Evolutionary conservation across 805 yeast genomes (phyloP).

Genomic region (Nakazawaea peltata): DNA sequence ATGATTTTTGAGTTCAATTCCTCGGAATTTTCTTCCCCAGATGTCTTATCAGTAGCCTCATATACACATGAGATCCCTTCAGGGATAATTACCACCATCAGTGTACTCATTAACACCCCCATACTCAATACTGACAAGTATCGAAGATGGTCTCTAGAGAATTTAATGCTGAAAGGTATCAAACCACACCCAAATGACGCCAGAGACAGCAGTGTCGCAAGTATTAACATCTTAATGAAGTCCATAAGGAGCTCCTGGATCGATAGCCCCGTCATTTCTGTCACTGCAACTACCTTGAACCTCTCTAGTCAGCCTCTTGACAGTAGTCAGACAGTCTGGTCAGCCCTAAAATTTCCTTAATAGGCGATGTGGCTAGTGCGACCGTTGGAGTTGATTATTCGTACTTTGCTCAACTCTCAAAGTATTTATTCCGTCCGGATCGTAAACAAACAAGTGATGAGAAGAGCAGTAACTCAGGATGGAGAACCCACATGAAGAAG

Average conservation of each 20-base stretch:
- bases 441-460: neutral
- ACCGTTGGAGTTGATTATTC: no score
- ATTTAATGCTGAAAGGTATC: slow-evolving; percentile 17
- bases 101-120: slow-evolving; percentile 55
- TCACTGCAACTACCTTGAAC: no score
- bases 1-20: no score
- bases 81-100: slow-evolving; percentile 52
- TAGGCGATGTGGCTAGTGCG: no score
- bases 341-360: no score
- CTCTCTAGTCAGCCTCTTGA: no score
- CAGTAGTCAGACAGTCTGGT: no score
- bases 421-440: no score
- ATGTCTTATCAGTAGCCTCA: slow-evolving; percentile 16
- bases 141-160: slow-evolving; percentile 22
- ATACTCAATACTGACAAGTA: slow-evolving; percentile 42
- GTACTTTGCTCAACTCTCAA: no score
- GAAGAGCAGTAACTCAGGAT: slow-evolving; percentile 22
- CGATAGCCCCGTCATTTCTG: no score
- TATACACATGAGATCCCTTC: slow-evolving; percentile 50
- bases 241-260: slow-evolving; percentile 1
- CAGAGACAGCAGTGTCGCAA: slow-evolving; percentile 6
- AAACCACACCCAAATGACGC: slow-evolving; percentile 22
- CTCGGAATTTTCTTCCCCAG: no score
- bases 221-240: slow-evolving; percentile 6
- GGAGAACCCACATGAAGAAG: slow-evolving; percentile 86